phyloP scores from a whole-genome alignment of 352 stramenopile genomes.

The Phytophthora vignae region DNA sequence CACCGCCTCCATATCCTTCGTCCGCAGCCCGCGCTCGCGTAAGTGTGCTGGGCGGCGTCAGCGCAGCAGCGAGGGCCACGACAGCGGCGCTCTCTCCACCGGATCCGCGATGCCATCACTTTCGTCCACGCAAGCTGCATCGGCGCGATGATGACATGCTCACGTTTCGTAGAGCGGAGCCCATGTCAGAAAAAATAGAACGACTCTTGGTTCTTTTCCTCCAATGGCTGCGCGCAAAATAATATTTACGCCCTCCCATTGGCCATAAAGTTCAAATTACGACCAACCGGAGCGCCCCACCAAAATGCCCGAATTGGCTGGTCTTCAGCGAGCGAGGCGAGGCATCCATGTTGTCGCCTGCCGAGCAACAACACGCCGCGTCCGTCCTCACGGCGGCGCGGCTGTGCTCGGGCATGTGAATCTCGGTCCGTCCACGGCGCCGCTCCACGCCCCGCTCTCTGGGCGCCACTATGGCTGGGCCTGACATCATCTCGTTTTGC shows the following conservation, averaged over 20 bases:
- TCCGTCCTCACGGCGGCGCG: background rate
- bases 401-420: background rate
- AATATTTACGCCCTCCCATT: background rate
- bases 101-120: background rate
- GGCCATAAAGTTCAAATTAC: background rate
- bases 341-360: background rate
- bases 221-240: background rate
- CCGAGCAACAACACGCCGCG: conserved; percentile 10
- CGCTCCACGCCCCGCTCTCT: conserved; percentile 2
- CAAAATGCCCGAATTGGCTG: conserved; percentile 12
- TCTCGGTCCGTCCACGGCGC: conserved; percentile 13
- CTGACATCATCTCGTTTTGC: conserved; percentile 51
- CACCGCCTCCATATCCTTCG: background rate
- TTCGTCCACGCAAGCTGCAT: conserved; percentile 15
- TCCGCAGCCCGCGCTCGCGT: background rate
- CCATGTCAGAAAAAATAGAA: background rate
- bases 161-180: background rate
- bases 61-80: background rate
- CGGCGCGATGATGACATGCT: conserved; percentile 34
- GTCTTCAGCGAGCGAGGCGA: conserved; percentile 12
- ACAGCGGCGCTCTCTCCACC: conserved; percentile 3
- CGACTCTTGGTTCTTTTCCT: background rate
- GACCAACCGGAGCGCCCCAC: conserved; percentile 6
- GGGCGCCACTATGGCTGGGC: conserved; percentile 16
- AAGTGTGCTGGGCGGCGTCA: conserved; percentile 11